These are phyloP conservation scores for Hyaloperonospora brassicae DNA, from an alignment of 352 stramenopile genomes.

Conservation along the genomic window DNA sequence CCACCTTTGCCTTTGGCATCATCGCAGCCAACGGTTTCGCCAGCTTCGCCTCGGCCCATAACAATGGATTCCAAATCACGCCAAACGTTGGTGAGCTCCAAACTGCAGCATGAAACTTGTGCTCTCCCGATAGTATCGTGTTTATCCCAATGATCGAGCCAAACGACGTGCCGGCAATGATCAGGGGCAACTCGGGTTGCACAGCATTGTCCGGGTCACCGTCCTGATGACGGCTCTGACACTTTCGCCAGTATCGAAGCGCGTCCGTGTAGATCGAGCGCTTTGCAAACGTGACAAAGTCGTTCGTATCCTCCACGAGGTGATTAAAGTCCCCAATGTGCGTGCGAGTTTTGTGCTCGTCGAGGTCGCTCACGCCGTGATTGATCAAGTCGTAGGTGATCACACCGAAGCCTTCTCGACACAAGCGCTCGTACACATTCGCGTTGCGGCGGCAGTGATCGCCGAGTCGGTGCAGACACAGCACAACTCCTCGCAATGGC, in stretches of 20 bases:
- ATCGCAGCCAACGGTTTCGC: constrained; percentile 20
- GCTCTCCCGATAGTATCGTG: constrained; percentile 28
- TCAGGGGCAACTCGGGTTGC: constrained; percentile 26
- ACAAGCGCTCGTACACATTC: constrained; percentile 37
- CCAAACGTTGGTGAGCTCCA: constrained; percentile 29
- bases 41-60: constrained; percentile 25
- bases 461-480: constrained; percentile 40
- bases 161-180: constrained; percentile 31
- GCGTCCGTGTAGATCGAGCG: constrained; percentile 21
- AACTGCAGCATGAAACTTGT: constrained; percentile 30
- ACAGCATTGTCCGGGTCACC: constrained; percentile 2
- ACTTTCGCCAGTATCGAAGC: constrained; percentile 22
- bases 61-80: constrained; percentile 26
- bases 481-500: constrained; percentile 31
- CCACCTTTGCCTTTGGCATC: constrained; percentile 25
- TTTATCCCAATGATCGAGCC: constrained; percentile 31
- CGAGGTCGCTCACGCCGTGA: constrained; percentile 38
- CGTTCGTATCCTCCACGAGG: constrained; percentile 48
- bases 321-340: constrained; percentile 33
- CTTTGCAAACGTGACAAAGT: constrained; percentile 36
- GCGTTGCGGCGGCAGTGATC: constrained; percentile 41
- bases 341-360: constrained; percentile 28
- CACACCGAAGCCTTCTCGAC: constrained; percentile 34
- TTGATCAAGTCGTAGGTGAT: constrained; percentile 45
- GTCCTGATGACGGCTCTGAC: constrained; percentile 6